phyloP scores from a whole-genome alignment of 176 grass and related monocot genomes.

The Aegilops umbellulata region DNA sequence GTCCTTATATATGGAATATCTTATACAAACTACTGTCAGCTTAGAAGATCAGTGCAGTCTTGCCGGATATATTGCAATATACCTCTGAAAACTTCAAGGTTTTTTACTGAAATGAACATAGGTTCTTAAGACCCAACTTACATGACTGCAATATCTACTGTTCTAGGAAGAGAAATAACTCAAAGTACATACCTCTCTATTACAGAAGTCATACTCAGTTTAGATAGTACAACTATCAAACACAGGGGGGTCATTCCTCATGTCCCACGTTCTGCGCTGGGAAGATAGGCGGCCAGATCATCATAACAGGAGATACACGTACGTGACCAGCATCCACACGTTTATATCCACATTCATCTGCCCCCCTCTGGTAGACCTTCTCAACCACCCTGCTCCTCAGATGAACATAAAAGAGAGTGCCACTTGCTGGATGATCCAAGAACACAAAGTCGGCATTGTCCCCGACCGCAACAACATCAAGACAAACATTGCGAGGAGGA shows the following conservation, averaged over 20 bases:
- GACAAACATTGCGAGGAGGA: too few relatives aligned
- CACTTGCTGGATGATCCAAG: neutral
- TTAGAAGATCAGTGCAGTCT: too few relatives aligned
- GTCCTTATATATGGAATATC: too few relatives aligned
- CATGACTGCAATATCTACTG: neutral
- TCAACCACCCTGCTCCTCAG: neutral
- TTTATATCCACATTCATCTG: too few relatives aligned
- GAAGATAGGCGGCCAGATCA: neutral
- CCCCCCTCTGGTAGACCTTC: neutral
- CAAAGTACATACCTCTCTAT: neutral
- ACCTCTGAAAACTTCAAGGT: neutral
- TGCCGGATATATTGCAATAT: too few relatives aligned
- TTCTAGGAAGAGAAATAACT: neutral
- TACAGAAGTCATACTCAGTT: neutral
- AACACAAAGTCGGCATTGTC: neutral
- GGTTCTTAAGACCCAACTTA: too few relatives aligned
- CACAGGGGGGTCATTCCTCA: neutral
- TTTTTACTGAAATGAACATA: too few relatives aligned
- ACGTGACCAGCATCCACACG: neutral
- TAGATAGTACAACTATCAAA: neutral
- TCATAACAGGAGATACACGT: neutral
- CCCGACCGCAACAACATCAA: neutral
- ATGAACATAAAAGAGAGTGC: neutral
- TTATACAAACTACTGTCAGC: too few relatives aligned
- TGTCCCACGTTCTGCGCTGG: neutral